These are phyloP conservation scores for Theobroma cacao DNA, from an alignment of 345 rosid species.

Conservation along the genomic window DNA sequence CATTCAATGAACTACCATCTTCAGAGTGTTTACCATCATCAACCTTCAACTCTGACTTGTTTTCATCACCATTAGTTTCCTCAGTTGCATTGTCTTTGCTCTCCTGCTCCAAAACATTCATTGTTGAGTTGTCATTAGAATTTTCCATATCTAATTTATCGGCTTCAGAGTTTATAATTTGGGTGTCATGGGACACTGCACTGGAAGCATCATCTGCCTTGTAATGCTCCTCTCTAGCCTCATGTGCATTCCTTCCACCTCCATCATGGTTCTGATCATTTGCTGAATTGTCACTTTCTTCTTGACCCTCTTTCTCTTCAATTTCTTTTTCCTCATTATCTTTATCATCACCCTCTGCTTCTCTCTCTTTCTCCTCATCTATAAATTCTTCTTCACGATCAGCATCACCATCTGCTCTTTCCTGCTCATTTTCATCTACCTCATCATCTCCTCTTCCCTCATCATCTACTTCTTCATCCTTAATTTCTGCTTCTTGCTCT, in stretches of 20 bases:
- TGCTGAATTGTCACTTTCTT: constrained; percentile 23
- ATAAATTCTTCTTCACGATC: constrained; percentile 45
- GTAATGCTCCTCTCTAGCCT: constrained; percentile 11
- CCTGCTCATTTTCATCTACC: constrained; percentile 47
- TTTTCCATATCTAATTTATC: constrained; percentile 36
- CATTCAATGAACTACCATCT: constrained; percentile 13
- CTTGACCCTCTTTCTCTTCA: constrained; percentile 32
- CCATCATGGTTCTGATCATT: constrained; percentile 1
- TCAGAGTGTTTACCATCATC: constrained; percentile 26
- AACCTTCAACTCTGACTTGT: constrained; percentile 26
- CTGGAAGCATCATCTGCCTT: constrained; percentile 87
- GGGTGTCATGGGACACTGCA: constrained; percentile 85
- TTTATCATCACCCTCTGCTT: constrained; percentile 28
- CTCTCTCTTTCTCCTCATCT: constrained; percentile 55
- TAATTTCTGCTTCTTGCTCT: constrained; percentile 34
- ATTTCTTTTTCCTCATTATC: constrained; percentile 31
- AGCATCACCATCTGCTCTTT: constrained; percentile 35
- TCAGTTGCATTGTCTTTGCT: constrained; percentile 18
- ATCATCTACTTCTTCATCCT: constrained; percentile 33
- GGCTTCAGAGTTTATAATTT: constrained; percentile 30
- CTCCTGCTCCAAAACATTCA: constrained; percentile 20
- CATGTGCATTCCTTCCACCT: neutral
- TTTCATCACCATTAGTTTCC: constrained; percentile 21
- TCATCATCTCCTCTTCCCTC: constrained; percentile 39
- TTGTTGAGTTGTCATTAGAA: constrained; percentile 30